Evolutionary conservation across 352 stramenopile species (phyloP), one percentile per base, ranked within the genome.

Genomic region (Globisporangium yorkense): DNA sequence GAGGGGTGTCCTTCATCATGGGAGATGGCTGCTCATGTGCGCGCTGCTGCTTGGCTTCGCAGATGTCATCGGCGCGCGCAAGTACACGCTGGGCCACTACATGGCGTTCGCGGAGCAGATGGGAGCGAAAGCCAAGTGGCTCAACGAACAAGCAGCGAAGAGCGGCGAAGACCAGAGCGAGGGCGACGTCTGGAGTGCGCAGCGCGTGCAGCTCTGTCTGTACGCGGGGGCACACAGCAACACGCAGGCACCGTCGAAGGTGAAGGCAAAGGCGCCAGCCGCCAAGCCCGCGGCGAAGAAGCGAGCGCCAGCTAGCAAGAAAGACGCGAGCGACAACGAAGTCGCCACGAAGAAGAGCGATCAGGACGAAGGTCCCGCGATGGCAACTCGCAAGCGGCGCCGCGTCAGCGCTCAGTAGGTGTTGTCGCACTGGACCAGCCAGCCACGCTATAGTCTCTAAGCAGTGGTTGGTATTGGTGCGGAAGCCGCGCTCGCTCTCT

Each of bases 31-130:
- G 18, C 8, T 10, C 43, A 27, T 27, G 21, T 24, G 10, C 39
- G 39, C 24, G 13, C n/a, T 31, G 9, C 12, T 39, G 33, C 47
- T 3, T 47, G 37, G 6, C 27, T 41, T 12, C 48, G n/a, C 48
- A 88, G 77, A 61, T 3, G 63, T 80, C 41, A 93, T 93, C 48
- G 80, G 80, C 16, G 59, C 78, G 27, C 78, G 79, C 41, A 88
- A 93, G 68, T 93, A 93, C 68, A 93, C 80, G 33, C 64, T 93
- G 12, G 31, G 70, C 40, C 83, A 91, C 60, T 90, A 84, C 69
- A 51, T 90, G 37, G 77, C 48, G n/a, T 88, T 89, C 35, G 67
- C 61, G 18, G 67, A 80, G 53, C 61, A 84, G 54, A 50, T 93
- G 57, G 60, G 68, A 13, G 56, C 57, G 8, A 90, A 93, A 59